A percentile compares a stretch with the other conserved stretches of the same genome.
Conservation (phyloP, 768 basidiomycete genomes). For the Saitozyma sp. region DNA sequence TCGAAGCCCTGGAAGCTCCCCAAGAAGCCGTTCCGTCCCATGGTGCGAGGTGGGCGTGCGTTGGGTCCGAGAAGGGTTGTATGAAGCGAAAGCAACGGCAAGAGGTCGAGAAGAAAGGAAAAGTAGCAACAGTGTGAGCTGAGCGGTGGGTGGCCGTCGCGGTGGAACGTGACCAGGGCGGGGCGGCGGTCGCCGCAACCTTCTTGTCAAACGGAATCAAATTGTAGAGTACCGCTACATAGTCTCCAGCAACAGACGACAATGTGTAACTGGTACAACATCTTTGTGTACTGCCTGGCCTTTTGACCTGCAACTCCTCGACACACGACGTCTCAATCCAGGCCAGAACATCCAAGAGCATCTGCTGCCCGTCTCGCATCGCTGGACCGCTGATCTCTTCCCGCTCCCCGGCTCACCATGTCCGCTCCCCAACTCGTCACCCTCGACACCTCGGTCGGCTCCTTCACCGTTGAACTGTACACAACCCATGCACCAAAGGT, state of each 20-base stretch:
- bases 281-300: neutral
- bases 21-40: constrained; percentile 53
- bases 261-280: too few species aligned
- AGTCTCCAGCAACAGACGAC: too few species aligned
- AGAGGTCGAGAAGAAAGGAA: too few species aligned
- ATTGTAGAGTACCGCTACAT: too few species aligned
- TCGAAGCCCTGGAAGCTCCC: constrained; percentile 78
- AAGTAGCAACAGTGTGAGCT: too few species aligned
- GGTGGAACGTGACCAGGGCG: neutral
- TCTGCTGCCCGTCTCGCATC: too few species aligned
- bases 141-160: too few species aligned
- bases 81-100: too few species aligned
- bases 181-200: neutral
- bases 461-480: constrained; percentile 82
- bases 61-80: too few species aligned
- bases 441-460: constrained; percentile 51
- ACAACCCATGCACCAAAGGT: constrained; percentile 84
- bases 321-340: neutral
- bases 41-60: constrained; percentile 17
- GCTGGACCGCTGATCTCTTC: too few species aligned
- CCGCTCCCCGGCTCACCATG: constrained; percentile 3
- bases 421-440: constrained; percentile 37
- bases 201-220: constrained; percentile 7
- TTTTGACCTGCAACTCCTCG: neutral
- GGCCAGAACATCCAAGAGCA: neutral